phyloP scores from a whole-genome alignment of 208 protist genomes.

The Endotrypanum monterogeii region DNA sequence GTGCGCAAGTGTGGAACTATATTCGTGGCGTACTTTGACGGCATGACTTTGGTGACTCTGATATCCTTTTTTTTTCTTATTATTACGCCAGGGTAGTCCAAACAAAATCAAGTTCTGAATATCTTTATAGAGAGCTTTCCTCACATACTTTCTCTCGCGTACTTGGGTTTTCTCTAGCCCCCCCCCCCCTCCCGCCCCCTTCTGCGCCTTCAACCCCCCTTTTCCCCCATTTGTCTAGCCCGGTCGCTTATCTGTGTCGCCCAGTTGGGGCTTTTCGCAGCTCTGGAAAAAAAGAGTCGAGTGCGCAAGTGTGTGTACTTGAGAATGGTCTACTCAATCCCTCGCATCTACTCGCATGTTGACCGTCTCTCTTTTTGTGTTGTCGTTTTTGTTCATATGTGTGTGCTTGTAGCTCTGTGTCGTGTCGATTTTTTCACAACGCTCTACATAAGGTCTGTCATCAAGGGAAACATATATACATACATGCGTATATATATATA shows the following conservation, averaged over 20 bases:
- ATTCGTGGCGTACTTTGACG: too few species aligned
- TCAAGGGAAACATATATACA: background rate
- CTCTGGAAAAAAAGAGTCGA: too few species aligned
- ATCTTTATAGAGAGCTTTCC: too few species aligned
- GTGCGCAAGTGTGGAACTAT: background rate
- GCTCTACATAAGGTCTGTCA: background rate
- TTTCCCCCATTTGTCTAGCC: too few species aligned
- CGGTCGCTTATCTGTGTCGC: background rate
- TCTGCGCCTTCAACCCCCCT: too few species aligned
- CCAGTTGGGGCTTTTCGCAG: constrained; percentile 1
- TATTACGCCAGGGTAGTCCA: background rate
- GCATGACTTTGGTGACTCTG: background rate
- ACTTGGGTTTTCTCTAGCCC: too few species aligned
- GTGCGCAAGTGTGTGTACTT: background rate
- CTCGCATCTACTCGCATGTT: background rate
- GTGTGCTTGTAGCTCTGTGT: constrained; percentile 4
- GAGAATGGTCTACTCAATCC: background rate
- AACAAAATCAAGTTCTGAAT: too few species aligned
- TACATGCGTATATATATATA: too few species aligned
- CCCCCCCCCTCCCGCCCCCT: too few species aligned
- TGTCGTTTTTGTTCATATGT: too few species aligned
- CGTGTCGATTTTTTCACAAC: constrained; percentile 5
- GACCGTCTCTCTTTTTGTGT: constrained; percentile 1
- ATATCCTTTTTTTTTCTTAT: background rate
- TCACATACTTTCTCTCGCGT: too few species aligned